These are phyloP conservation scores for Gossypium schwendimanii DNA, from an alignment of 441 rosid species.

Conservation along the genomic window DNA sequence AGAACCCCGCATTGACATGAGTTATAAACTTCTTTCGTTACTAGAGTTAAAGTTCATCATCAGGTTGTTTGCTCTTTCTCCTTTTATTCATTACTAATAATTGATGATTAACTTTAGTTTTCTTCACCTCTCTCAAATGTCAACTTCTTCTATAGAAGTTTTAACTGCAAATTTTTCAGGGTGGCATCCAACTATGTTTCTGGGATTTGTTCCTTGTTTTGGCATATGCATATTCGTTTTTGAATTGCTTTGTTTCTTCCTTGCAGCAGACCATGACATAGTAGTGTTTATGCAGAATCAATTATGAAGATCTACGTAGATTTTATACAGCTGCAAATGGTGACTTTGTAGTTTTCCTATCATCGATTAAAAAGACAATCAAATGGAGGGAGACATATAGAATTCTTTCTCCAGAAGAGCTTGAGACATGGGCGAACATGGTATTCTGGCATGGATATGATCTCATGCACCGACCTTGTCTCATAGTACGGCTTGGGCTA, in stretches of 20 bases:
- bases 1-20: background rate
- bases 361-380: slow-evolving; percentile 75
- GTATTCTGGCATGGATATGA: slow-evolving; percentile 96
- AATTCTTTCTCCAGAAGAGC: slow-evolving; percentile 74
- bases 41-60: background rate
- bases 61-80: background rate
- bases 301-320: slow-evolving; percentile 67
- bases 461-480: slow-evolving; percentile 69
- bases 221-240: slow-evolving; percentile 15
- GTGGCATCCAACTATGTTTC: background rate
- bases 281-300: slow-evolving; percentile 59
- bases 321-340: slow-evolving; percentile 73
- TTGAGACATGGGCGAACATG: slow-evolving; percentile 67
- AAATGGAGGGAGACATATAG: slow-evolving; percentile 83
- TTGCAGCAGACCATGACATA: slow-evolving; percentile 27
- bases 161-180: background rate
- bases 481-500: slow-evolving; percentile 74
- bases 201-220: background rate
- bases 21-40: background rate
- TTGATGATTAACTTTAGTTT: background rate
- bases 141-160: background rate
- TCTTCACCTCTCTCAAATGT: background rate
- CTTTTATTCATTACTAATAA: background rate
- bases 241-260: slow-evolving; percentile 17
- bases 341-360: slow-evolving; percentile 54